Evolutionary conservation across 345 rosid species (phyloP).

Genomic region (Isatis tinctoria): DNA sequence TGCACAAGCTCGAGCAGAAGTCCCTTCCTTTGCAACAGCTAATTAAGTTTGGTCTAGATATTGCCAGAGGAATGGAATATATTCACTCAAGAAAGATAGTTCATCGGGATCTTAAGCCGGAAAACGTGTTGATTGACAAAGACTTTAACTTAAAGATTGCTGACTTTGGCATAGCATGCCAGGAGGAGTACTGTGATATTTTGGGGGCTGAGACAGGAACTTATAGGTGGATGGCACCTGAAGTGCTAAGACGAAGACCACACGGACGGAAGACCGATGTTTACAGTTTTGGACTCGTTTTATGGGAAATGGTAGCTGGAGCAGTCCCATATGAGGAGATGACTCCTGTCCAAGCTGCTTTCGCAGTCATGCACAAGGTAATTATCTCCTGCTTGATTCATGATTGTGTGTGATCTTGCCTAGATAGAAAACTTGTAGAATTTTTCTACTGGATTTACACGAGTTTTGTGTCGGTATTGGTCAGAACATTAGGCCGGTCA

Average conservation of each 20-base stretch:
- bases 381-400: neutral
- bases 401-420: too few species aligned
- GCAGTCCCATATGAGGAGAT: conserved; percentile 67
- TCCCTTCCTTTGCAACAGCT: conserved; percentile 52
- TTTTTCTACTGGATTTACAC: neutral
- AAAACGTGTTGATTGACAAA: conserved; percentile 60
- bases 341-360: conserved; percentile 84
- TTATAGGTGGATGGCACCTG: conserved; percentile 96
- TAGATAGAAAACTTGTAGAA: too few species aligned
- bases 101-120: conserved; percentile 90
- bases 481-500: conserved; percentile 64
- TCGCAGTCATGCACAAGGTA: conserved; percentile 76
- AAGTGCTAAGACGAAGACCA: conserved; percentile 60
- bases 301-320: conserved; percentile 92
- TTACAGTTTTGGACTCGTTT: conserved; percentile 73
- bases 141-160: conserved; percentile 68
- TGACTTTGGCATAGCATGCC: conserved; percentile 90
- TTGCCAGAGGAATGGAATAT: conserved; percentile 85
- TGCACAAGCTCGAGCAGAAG: conserved; percentile 64
- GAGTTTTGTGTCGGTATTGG: neutral
- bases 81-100: conserved; percentile 72
- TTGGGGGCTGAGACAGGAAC: conserved; percentile 74
- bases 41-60: conserved; percentile 53
- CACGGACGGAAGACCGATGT: conserved; percentile 68
- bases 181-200: conserved; percentile 55